Evolutionary conservation across 176 grass and related monocot species (phyloP), one percentile per base, ranked within the genome.

Genomic region (Zoysia pacifica): DNA sequence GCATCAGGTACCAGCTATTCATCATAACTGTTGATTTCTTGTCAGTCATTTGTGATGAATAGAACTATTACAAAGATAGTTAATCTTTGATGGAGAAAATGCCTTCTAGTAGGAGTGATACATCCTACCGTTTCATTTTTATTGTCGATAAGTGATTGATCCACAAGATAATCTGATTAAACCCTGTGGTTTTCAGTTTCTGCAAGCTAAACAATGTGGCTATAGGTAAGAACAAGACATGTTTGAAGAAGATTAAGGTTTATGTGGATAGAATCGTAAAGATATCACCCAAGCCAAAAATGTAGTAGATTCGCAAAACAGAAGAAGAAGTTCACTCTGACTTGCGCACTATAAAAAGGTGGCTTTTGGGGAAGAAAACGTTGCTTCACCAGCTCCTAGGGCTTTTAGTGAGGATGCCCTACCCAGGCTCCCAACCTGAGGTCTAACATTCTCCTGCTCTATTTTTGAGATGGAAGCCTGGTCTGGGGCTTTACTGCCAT

Each of bases 1-100:
- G 96, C 83, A 99, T 99, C 78, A 99, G 96, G 96, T 99, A 95
- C 78, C 68, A 28, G 15, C 71, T 62, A 45, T 73, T 67, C 37
- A 18, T 67, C 7, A 77, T 73, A 6, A 41, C 28, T 48, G 53
- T 73, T 67, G 16, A 72, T 55, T 12, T 67, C 3, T 60, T 48
- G 0, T 53, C 14, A 54, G 8, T 68, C 52, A 40, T 73, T 44
- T 14, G 14, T 77, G 3, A 52, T 15, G 28, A 46, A 67, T 59
- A 65, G 46, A 78, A 43, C 10, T 52, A 11, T 49, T 81, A 19
- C 6, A 45, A 45, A 45, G 53, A 58, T 58, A 1, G 11, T 49
- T 81, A 76, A 45, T 89, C 19, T 46, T 52, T 1, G 4, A 73
- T 41, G 48, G 67, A 47, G 35, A 69, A 20, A 35, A 40, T 40